Evolutionary conservation across 78 protist species (phyloP).

Genomic region (Protostelium mycophagum): DNA sequence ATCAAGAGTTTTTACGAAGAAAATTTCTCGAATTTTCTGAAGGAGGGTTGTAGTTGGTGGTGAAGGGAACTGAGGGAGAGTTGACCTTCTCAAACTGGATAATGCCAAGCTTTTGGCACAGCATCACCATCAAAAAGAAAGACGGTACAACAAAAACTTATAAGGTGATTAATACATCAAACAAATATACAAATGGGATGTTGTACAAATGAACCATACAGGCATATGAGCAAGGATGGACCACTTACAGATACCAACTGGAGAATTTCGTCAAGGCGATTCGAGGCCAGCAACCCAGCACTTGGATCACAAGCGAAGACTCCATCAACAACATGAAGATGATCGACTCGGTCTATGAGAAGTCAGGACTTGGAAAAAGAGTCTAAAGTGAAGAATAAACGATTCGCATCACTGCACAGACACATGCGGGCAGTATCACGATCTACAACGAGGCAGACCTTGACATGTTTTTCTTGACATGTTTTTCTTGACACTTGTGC

Average conservation of each 20-base stretch:
- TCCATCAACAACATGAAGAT: not conserved
- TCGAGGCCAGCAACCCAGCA: not conserved
- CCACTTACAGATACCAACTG: conserved; percentile 8
- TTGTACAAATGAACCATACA: not conserved
- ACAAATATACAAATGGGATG: too few relatives aligned
- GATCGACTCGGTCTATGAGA: not conserved
- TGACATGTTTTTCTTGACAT: too few relatives aligned
- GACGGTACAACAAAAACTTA: not conserved
- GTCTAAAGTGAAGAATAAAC: not conserved
- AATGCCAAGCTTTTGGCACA: not conserved
- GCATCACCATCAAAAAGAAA: not conserved
- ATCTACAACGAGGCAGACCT: too few relatives aligned
- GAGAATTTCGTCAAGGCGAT: not conserved
- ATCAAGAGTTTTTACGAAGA: too few relatives aligned
- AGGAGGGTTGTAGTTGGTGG: too few relatives aligned
- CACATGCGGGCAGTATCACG: too few relatives aligned
- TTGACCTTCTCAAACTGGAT: not conserved
- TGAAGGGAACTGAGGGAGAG: not conserved
- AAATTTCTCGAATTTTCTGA: too few relatives aligned
- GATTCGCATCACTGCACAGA: too few relatives aligned
- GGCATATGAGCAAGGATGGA: not conserved
- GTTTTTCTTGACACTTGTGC: too few relatives aligned
- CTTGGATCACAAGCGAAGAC: not conserved
- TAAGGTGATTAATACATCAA: too few relatives aligned
- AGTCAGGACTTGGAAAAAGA: not conserved